phyloP scores from a whole-genome alignment of 2,329 filamentous ascomycete species.

The Monosporascus ibericus region DNA sequence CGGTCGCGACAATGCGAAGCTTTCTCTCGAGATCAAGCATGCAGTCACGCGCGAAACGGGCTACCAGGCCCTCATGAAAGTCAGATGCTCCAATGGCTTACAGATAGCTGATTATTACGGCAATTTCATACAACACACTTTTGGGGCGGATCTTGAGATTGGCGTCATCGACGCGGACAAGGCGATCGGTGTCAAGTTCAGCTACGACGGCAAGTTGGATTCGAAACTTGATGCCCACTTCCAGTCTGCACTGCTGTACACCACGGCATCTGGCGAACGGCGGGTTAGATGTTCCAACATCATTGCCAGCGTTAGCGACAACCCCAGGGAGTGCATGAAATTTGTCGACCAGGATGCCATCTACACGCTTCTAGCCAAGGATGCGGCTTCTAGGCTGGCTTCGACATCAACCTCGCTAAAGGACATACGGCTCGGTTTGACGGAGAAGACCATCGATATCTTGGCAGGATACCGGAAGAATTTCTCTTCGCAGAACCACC shows the following conservation, averaged over 20 bases:
- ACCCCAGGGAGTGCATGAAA: slow-evolving; percentile 77
- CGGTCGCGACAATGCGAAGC: slow-evolving; percentile 75
- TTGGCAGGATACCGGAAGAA: slow-evolving; percentile 89
- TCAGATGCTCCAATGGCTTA: slow-evolving; percentile 92
- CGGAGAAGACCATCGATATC: slow-evolving; percentile 89
- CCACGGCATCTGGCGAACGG: slow-evolving; percentile 80
- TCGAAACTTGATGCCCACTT: slow-evolving; percentile 95
- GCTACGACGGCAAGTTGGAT: slow-evolving; percentile 96
- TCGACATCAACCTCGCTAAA: slow-evolving; percentile 67
- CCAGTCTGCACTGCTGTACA: slow-evolving; percentile 91
- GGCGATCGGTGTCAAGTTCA: slow-evolving; percentile 84
- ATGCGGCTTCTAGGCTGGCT: slow-evolving; percentile 80
- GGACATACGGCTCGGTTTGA: slow-evolving; percentile 75
- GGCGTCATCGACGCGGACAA: slow-evolving; percentile 91
- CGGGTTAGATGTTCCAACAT: slow-evolving; percentile 89
- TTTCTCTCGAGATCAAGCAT: slow-evolving; percentile 80
- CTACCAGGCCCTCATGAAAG: slow-evolving; percentile 96
- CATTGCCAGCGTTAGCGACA: slow-evolving; percentile 86
- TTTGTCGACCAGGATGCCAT: slow-evolving; percentile 96
- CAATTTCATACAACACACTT: slow-evolving; percentile 93
- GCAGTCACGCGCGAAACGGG: slow-evolving; percentile 85
- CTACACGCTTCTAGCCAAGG: slow-evolving; percentile 81
- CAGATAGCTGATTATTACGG: slow-evolving; percentile 93
- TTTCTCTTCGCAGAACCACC: slow-evolving; percentile 74
- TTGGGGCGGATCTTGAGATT: slow-evolving; percentile 90